Evolutionary conservation across 768 basidiomycete species (phyloP).

Genomic region (Boletus speciosus): DNA sequence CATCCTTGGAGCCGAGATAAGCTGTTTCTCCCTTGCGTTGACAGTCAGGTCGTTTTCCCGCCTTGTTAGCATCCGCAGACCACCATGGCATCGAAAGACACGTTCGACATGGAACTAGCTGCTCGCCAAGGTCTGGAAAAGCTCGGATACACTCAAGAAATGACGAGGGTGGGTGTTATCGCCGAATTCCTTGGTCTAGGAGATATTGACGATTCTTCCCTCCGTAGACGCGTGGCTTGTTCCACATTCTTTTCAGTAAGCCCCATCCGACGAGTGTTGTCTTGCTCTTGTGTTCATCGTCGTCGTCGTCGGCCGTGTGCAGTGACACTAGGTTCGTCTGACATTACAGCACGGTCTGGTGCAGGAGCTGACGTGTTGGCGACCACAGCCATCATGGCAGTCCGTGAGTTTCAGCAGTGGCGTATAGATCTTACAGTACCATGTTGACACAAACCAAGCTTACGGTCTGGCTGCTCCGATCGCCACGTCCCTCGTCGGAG

Average conservation of each 20-base stretch:
- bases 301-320: neutral
- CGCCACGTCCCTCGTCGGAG: constrained; percentile 52
- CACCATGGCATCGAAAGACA: constrained; percentile 13
- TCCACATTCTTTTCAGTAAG: constrained; percentile 55
- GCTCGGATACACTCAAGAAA: constrained; percentile 55
- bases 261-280: neutral
- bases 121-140: constrained; percentile 41
- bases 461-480: constrained; percentile 56
- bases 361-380: constrained; percentile 1
- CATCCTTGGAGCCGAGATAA: no score
- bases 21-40: no score
- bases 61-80: neutral
- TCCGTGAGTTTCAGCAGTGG: constrained; percentile 45
- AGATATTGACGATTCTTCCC: neutral
- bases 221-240: constrained; percentile 45
- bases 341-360: neutral
- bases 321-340: constrained; percentile 47
- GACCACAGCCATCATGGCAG: constrained; percentile 53
- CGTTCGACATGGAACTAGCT: constrained; percentile 19
- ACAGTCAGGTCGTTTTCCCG: neutral
- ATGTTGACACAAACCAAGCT: constrained; percentile 33
- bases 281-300: neutral
- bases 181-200: neutral
- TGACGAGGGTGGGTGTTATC: constrained; percentile 41
- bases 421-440: neutral